Evolutionary conservation across 1,284 basidiomycete species (phyloP), one percentile per base, ranked within the genome.

Genomic region (Macrocystidia cucumis): DNA sequence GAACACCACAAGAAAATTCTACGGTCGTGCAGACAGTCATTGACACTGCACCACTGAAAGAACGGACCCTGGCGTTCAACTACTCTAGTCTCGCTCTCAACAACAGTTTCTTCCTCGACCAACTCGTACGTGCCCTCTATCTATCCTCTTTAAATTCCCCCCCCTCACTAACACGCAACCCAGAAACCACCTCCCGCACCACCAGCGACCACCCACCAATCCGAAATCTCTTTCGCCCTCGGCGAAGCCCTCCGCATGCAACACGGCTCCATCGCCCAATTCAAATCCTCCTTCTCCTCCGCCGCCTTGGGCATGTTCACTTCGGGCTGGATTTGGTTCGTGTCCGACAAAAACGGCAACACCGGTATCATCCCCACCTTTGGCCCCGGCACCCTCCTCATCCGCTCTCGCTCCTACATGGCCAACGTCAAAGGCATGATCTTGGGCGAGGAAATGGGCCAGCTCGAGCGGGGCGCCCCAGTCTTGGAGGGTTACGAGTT

Each of bases 21-120:
- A 72, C 65, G 29, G 72, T 93, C 24, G 72, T 75, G 0, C 79
- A 96, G 48, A 84, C 86, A 11, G 74, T 93, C 24, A 74, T 90
- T 23, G 69, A 72, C 34, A 74, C 86, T 3, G 76, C 91, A 2
- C 55, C 62, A 20, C 68, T 80, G 35, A 73, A 75, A 26, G 65
- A 71, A 23, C 64, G 77, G 42, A 72, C 79, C 3, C 63, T 93
- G 31, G 78, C 80, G 23, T 98, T 93, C 65, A 96, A 91, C 63
- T 91, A 93, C 52, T 91, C 92, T 2, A 86, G 85, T 43, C 75
- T 91, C 35, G 90, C 95, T 8, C 67, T 97, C 44, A 98, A 98
- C 66, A 98, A 97, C 59, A 82, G 80, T 50, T 98, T 91, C 71
- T 98, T 98, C 71, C 72, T 98, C 18, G 75, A 86, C 48, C 71